Percentiles rank a stretch among this genome's conserved stretches.
Evolutionary conservation across 305 asterid genomes (phyloP).

Genomic region (Fraxinus baroniana): DNA sequence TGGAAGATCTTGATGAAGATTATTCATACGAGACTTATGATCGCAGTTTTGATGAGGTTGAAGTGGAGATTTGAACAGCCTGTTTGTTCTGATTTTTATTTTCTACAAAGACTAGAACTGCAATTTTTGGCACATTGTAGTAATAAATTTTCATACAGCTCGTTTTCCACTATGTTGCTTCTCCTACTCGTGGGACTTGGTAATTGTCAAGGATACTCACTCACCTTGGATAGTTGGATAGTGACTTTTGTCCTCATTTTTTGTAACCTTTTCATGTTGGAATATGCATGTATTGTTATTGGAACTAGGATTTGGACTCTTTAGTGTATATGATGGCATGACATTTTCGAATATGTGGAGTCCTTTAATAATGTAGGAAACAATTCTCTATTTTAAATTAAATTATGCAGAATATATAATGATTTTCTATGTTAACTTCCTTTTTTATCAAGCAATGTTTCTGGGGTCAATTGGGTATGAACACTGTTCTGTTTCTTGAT

Average conservation of each 20-base stretch:
- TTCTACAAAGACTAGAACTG: neutral
- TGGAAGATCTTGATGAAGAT: constrained; percentile 54
- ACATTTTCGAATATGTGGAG: no score
- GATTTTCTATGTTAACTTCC: neutral
- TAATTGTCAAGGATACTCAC: neutral
- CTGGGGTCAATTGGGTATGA: neutral
- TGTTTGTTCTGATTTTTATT: neutral
- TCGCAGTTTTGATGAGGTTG: constrained; percentile 44
- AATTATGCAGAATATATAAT: no score
- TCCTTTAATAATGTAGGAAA: no score
- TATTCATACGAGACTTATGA: constrained; percentile 32
- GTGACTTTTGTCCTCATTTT: neutral
- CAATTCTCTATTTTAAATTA: no score
- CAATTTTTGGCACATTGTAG: neutral
- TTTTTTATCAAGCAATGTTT: neutral
- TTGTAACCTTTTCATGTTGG: neutral
- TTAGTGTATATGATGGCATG: no score
- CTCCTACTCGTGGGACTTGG: neutral
- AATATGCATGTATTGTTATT: neutral
- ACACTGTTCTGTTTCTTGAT: neutral
- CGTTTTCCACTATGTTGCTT: neutral
- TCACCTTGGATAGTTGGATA: neutral
- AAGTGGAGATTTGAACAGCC: constrained; percentile 3
- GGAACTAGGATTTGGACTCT: neutral
- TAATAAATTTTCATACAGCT: neutral